Evolutionary conservation across 805 yeast genomes (phyloP).

Genomic region (Candida vartiovaarae): DNA sequence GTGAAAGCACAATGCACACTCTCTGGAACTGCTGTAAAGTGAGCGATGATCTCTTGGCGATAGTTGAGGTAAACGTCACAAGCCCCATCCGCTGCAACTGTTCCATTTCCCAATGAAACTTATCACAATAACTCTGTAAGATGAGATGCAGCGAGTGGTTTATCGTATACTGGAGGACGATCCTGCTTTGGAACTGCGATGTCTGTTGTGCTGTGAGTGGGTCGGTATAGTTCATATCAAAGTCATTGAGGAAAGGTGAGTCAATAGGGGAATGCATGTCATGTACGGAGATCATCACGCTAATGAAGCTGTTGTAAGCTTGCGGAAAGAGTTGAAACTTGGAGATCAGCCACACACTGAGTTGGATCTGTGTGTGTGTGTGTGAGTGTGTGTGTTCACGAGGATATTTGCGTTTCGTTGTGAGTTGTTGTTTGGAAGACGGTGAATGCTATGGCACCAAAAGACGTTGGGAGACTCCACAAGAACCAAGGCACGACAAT

Average conservation of each 20-base stretch:
- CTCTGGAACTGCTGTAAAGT: constrained; percentile 9
- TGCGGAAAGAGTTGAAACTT: too few species aligned
- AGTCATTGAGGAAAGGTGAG: constrained; percentile 12
- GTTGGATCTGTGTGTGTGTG: too few species aligned
- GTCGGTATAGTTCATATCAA: constrained; percentile 10
- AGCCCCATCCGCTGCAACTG: constrained; percentile 1
- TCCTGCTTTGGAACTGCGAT: constrained; percentile 6
- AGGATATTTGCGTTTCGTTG: too few species aligned
- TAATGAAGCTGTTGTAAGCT: too few species aligned
- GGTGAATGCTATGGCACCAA: too few species aligned
- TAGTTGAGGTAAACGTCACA: constrained; percentile 7
- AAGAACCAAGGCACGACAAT: too few species aligned
- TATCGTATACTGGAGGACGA: constrained; percentile 8
- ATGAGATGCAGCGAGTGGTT: constrained; percentile 10
- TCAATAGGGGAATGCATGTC: constrained; percentile 15
- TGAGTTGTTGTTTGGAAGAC: too few species aligned
- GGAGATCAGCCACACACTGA: too few species aligned
- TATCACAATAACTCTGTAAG: constrained; percentile 4
- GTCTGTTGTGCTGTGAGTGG: not conserved
- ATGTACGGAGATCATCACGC: constrained; percentile 1
- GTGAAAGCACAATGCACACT: constrained; percentile 6
- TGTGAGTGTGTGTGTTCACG: too few species aligned
- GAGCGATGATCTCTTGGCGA: constrained; percentile 9
- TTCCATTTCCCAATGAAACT: constrained; percentile 1
- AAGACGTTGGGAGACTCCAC: too few species aligned